These are phyloP conservation scores for Aspergillaceae sp. DNA, from an alignment of 2,329 filamentous ascomycete species.

Conservation along the genomic window DNA sequence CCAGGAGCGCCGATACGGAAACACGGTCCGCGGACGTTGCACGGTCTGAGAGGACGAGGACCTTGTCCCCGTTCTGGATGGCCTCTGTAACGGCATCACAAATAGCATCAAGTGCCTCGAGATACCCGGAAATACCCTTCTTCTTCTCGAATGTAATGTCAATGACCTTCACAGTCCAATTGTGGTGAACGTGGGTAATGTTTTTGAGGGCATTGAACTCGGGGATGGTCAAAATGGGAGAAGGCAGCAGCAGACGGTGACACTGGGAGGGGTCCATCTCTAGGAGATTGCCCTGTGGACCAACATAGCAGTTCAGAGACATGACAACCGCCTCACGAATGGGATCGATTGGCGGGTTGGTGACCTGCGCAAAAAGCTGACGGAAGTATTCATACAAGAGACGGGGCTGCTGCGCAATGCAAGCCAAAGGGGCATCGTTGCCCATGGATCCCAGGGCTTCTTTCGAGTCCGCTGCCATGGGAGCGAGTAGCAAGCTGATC, in stretches of 20 bases:
- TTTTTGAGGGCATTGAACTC: conserved; percentile 84
- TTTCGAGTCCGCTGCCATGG: conserved; percentile 96
- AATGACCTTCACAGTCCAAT: conserved; percentile 83
- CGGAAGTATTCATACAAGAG: conserved; percentile 95
- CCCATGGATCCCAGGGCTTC: conserved; percentile 97
- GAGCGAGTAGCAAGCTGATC: conserved; percentile 79
- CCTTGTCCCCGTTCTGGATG: conserved; percentile 72
- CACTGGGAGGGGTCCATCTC: conserved; percentile 92
- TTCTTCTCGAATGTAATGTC: conserved; percentile 89
- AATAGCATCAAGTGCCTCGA: conserved; percentile 79
- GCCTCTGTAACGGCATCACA: conserved; percentile 76
- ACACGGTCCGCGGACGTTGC: conserved; percentile 75
- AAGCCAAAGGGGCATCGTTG: conserved; percentile 88
- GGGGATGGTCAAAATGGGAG: conserved; percentile 77
- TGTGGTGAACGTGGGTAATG: conserved; percentile 60
- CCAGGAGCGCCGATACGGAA: conserved; percentile 74
- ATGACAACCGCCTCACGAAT: conserved; percentile 97
- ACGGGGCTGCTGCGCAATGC: conserved; percentile 79
- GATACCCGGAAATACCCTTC: conserved; percentile 73
- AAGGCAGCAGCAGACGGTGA: conserved; percentile 73
- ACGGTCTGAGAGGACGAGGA: conserved; percentile 84
- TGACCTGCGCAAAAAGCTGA: conserved; percentile 94
- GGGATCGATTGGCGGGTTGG: conserved; percentile 93
- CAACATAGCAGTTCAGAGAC: conserved; percentile 93
- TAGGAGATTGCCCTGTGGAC: conserved; percentile 86